phyloP scores from a whole-genome alignment of 371 early-diverging fungal genomes.

The Syncephalastrum sp. region DNA sequence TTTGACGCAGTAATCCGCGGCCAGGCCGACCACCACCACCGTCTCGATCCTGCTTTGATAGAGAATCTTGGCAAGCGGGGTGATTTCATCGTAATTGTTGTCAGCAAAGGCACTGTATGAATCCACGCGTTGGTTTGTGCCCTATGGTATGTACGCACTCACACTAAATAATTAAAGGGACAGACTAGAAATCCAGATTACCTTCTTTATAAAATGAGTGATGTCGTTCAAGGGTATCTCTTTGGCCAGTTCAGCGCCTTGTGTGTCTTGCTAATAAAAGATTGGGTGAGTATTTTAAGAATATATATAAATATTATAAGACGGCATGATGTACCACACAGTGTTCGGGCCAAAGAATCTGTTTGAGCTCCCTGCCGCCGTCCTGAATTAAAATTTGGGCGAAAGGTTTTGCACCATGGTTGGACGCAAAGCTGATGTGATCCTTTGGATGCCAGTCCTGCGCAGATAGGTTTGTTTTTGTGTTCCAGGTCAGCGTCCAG shows the following conservation, averaged over 20 bases:
- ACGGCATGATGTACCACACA: slow-evolving; percentile 32
- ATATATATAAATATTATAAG: background rate
- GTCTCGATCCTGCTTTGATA: slow-evolving; percentile 32
- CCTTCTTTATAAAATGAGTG: slow-evolving; percentile 27
- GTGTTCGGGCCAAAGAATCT: slow-evolving; percentile 45
- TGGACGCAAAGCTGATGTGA: slow-evolving; percentile 45
- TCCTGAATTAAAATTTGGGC: slow-evolving; percentile 28
- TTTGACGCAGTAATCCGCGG: slow-evolving; percentile 46
- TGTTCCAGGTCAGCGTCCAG: background rate
- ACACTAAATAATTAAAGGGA: background rate
- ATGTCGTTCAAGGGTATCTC: slow-evolving; percentile 11
- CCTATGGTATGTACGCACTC: slow-evolving; percentile 8
- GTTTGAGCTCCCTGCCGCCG: slow-evolving; percentile 19
- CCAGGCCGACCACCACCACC: slow-evolving; percentile 36
- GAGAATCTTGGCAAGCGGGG: slow-evolving; percentile 30
- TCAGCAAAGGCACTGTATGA: slow-evolving; percentile 50
- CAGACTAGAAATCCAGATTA: background rate
- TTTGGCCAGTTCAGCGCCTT: slow-evolving; percentile 24
- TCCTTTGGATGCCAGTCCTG: slow-evolving; percentile 49
- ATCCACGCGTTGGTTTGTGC: slow-evolving; percentile 32
- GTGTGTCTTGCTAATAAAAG: slow-evolving; percentile 23
- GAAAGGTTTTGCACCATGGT: slow-evolving; percentile 30
- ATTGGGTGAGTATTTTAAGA: background rate
- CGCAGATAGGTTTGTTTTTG: background rate
- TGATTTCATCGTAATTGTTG: slow-evolving; percentile 38